Evolutionary conservation across 108 stramenopile species (phyloP).

Genomic region (Fistulifera solaris): DNA sequence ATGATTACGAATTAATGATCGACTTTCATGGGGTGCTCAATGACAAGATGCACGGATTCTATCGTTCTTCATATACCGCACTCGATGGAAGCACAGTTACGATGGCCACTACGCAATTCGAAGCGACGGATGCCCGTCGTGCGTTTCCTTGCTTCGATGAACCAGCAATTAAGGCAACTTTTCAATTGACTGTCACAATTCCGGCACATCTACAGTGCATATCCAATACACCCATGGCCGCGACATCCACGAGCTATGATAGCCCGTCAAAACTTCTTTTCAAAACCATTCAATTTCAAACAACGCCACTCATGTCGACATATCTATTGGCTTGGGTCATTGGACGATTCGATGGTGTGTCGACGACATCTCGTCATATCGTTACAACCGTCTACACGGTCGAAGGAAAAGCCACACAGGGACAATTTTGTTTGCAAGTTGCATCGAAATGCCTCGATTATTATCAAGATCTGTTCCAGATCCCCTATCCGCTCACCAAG

Average conservation of each 20-base stretch:
- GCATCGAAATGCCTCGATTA: slow-evolving; percentile 35
- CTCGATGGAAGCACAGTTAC: slow-evolving; percentile 2
- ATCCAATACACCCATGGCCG: slow-evolving; percentile 17
- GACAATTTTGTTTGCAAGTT: slow-evolving; percentile 42
- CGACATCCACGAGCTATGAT: background rate
- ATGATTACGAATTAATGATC: slow-evolving; percentile 5
- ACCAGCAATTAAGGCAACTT: slow-evolving; percentile 35
- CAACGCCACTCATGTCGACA: slow-evolving; percentile 61
- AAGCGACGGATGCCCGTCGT: slow-evolving; percentile 27
- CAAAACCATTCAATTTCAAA: slow-evolving; percentile 24
- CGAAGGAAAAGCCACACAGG: slow-evolving; percentile 42
- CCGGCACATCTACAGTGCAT: slow-evolving; percentile 14
- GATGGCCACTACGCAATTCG: slow-evolving; percentile 33
- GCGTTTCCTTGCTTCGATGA: slow-evolving; percentile 33
- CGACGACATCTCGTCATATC: slow-evolving; percentile 7
- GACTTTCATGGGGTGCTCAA: slow-evolving; percentile 21
- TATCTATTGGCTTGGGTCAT: slow-evolving; percentile 61
- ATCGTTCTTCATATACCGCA: slow-evolving; percentile 15
- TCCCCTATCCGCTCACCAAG: slow-evolving; percentile 59
- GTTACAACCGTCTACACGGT: slow-evolving; percentile 50
- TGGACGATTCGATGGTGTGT: slow-evolving; percentile 52
- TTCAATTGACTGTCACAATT: slow-evolving; percentile 10
- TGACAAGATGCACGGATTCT: slow-evolving; percentile 28
- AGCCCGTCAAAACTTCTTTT: background rate
- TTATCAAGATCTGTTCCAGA: slow-evolving; percentile 27